Evolutionary conservation across 2,329 filamentous ascomycete species (phyloP), one percentile per base, ranked within the genome.

Genomic region (Hypoxylon sp.): DNA sequence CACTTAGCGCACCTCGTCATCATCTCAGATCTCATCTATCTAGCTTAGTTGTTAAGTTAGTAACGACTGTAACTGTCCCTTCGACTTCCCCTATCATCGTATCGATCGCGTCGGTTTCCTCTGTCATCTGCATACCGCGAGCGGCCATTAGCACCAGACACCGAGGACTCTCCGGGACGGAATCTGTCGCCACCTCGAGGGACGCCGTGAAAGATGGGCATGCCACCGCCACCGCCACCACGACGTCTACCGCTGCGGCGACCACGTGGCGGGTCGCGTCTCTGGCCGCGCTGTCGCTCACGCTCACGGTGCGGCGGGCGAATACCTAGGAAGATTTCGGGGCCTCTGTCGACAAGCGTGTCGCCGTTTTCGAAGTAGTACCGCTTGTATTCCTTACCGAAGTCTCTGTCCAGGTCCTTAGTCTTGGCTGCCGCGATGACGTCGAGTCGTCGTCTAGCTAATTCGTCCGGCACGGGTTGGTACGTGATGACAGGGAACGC

Each of bases 291-390:
- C 19, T 79, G 79, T 34, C 80, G 79, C 75, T 79, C 81, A 53
- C 72, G 81, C 73, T 87, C 85, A 9, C 86, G 80, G 65, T 87
- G 84, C 1, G 88, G 88, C 23, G 87, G 88, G 21, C 23, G 88
- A 82, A 91, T 89, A 14, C 88, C 88, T 51, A 88, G 81, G 74
- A 90, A 90, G 38, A 90, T 88, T 76, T 94, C 92, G 14, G 88
- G 88, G 13, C 91, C 92, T 59, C 90, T 85, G 76, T 94, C 91
- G 48, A 94, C 90, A 59, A 94, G 88, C 5, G 79, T 75, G 65
- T 90, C 87, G 0, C 83, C 85, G 61, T 89, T 82, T 77, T 93
- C 91, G 72, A 94, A 94, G 0, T 90, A 91, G 76, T 93, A 93
- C 32, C 91, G 85, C 75, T 92, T 89, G 79, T 88, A 86, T 56